Percentiles rank a stretch among this genome's conserved stretches.
These are phyloP conservation scores for Candida parachauliodes DNA, from an alignment of 805 yeast genomes.

Conservation along the genomic window DNA sequence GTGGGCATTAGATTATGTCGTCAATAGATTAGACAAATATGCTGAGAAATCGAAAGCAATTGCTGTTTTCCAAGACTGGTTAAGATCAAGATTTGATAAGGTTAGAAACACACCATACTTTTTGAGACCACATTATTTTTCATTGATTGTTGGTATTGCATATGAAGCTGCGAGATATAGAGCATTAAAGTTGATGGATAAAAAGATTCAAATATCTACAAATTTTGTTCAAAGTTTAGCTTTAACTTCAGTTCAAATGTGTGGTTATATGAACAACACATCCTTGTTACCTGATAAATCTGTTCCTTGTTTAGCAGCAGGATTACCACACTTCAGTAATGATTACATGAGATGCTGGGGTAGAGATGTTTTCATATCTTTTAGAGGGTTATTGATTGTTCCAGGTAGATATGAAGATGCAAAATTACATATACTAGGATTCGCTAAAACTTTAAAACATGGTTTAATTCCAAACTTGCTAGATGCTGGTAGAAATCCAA, in stretches of 20 bases:
- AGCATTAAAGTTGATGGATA: slow-evolving; percentile 56
- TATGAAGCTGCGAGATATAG: slow-evolving; percentile 76
- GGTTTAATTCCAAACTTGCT: slow-evolving; percentile 91
- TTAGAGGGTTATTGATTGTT: slow-evolving; percentile 75
- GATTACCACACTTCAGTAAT: slow-evolving; percentile 87
- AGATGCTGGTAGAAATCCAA: slow-evolving; percentile 90
- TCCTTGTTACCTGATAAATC: slow-evolving; percentile 63
- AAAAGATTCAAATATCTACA: slow-evolving; percentile 56
- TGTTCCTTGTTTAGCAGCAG: slow-evolving; percentile 87
- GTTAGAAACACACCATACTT: slow-evolving; percentile 71
- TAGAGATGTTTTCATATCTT: slow-evolving; percentile 86
- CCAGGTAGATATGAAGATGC: slow-evolving; percentile 82
- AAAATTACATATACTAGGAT: slow-evolving; percentile 72
- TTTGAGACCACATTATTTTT: slow-evolving; percentile 82
- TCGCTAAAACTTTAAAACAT: slow-evolving; percentile 89
- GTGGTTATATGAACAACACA: slow-evolving; percentile 67
- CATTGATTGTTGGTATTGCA: slow-evolving; percentile 74
- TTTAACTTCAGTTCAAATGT: slow-evolving; percentile 82
- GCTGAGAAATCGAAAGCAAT: slow-evolving; percentile 44
- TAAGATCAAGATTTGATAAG: slow-evolving; percentile 57
- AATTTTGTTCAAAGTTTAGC: slow-evolving; percentile 77
- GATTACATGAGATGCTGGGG: slow-evolving; percentile 99
- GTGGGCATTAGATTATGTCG: slow-evolving; percentile 85
- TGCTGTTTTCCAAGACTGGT: slow-evolving; percentile 63
- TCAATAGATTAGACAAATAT: slow-evolving; percentile 58